Evolutionary conservation across 176 grass and related monocot genomes (phyloP), one percentile per base, ranked within the genome.

Genomic region (Puccinellia tenuiflora): DNA sequence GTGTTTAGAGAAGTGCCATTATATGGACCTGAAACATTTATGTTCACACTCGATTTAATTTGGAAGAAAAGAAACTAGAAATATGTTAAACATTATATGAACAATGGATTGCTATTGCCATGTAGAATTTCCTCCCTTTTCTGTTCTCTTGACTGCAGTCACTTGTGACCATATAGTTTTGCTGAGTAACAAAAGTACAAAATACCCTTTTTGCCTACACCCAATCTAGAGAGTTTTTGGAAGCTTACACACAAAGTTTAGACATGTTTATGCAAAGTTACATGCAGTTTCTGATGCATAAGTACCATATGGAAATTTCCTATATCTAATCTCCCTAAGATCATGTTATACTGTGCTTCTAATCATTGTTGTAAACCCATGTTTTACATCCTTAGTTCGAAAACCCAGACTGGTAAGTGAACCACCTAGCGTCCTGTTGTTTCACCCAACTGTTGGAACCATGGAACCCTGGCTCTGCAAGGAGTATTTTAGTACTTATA

Each of bases 271-370:
- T 25, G 51, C 30, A 55, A 17, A 80, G 8, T 4, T 35, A 26
- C 18, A 37, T 17, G 28, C 69, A 67, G 16, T 69, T 87, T 87
- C 65, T 69, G n/a, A 37, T 83, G 64, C 51, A 62, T 42, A 12
- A 42, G 0, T 60, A 16, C 50, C 29, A 78, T 70, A 38, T 37
- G 59, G 5, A 82, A 31, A 14, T 50, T 79, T 65, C 18, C 35
- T 82, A 39, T 16, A 39, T 80, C 16, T 53, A 53, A 51, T 42
- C 33, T 53, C 73, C 62, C 0, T 16, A 31, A 77, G 38, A 59
- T 87, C 61, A 5, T 76, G 28, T 57, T 50, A 48, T 79, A 2
- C 25, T 52, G 42, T 22, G 82, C 38, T 80, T 69, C 16, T 62
- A 71, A 17, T 14, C 38, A 71, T 71, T 45, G 39, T 26, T 71